A percentile compares a stretch with the other conserved stretches of the same genome.
Evolutionary conservation across 2,329 filamentous ascomycete genomes (phyloP).

Genomic region (Parastagonospora nodorum): DNA sequence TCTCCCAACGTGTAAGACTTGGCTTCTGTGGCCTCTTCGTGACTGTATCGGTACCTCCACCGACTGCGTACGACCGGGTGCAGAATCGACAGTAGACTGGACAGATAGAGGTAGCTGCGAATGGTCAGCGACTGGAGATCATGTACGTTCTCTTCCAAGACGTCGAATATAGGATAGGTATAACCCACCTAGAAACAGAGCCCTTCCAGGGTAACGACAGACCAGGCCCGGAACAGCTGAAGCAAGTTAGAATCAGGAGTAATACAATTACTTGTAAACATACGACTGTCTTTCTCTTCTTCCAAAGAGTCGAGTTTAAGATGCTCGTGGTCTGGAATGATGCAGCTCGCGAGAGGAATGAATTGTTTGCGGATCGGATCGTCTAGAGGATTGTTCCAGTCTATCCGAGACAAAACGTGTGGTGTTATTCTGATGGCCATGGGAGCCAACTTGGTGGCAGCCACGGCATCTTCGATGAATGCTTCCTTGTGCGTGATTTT

Average conservation of each 20-base stretch:
- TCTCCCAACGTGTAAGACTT: slow-evolving; percentile 59
- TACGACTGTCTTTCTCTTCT: slow-evolving; percentile 59
- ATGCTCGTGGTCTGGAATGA: slow-evolving; percentile 60
- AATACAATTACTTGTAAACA: background rate
- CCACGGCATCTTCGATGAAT: slow-evolving; percentile 60
- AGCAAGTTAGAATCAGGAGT: background rate
- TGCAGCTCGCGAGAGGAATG: slow-evolving; percentile 60
- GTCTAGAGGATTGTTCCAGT: slow-evolving; percentile 64
- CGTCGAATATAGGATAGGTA: too few species aligned
- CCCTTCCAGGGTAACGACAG: slow-evolving; percentile 68
- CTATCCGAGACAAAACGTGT: slow-evolving; percentile 62
- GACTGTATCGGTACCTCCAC: slow-evolving; percentile 59
- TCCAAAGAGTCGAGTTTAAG: slow-evolving; percentile 64
- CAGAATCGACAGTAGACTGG: slow-evolving; percentile 68
- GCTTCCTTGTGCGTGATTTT: slow-evolving; percentile 55
- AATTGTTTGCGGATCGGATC: slow-evolving; percentile 67
- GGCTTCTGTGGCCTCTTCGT: slow-evolving; percentile 43
- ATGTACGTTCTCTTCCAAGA: too few species aligned
- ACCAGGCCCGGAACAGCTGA: slow-evolving; percentile 60
- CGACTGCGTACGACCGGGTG: slow-evolving; percentile 65
- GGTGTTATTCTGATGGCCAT: slow-evolving; percentile 67
- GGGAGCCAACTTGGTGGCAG: slow-evolving; percentile 59
- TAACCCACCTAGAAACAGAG: slow-evolving; percentile 62
- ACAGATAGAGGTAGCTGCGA: slow-evolving; percentile 61
- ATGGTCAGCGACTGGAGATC: background rate